Evolutionary conservation across 169 alveolate genomes (phyloP), one percentile per base, ranked within the genome.

Genomic region (Plasmodium malariae): DNA sequence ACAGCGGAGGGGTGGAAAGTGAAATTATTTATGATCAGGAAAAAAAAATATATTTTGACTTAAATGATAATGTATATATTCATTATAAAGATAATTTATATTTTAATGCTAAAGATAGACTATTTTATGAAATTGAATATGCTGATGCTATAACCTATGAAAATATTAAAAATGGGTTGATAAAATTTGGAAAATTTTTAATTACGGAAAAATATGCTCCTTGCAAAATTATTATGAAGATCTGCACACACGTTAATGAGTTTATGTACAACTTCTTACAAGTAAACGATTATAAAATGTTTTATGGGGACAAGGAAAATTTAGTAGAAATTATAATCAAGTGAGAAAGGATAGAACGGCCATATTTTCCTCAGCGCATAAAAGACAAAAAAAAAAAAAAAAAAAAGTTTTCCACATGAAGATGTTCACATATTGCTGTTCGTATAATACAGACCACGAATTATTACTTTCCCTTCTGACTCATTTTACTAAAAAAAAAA

Each of bases 281-380:
- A 2, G 11, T 78, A 14, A 24, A 30, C 1, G 45, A 63, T n/a
- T 62, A 30, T 32, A 49, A 78, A 19, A 26, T 65, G 2, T 78
- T 26, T n/a, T 60, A 78, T 51, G 30, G 24, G 28, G 78, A 78
- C 45, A n/a, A 28, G 37, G 78, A 78, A 24, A 78, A 78, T 21
- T 14, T 78, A 3, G 89, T 78, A 6, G 89, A 78, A 32, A 65
- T 78, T 63, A 78, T 78, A 49, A 78, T 78, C 55, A 78, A 78
- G 67, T 78, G 51, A 63, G n/a, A n/a, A n/a, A n/a, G n/a, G n/a
- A n/a, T n/a, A n/a, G n/a, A n/a, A n/a, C n/a, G n/a, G n/a, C n/a
- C n/a, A n/a, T n/a, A n/a, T n/a, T n/a, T n/a, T n/a, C n/a, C n/a
- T n/a, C n/a, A n/a, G n/a, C n/a, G n/a, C n/a, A n/a, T n/a, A n/a